phyloP scores from a whole-genome alignment of 108 stramenopile genomes.

The Pseudonitzschia multiseries region DNA sequence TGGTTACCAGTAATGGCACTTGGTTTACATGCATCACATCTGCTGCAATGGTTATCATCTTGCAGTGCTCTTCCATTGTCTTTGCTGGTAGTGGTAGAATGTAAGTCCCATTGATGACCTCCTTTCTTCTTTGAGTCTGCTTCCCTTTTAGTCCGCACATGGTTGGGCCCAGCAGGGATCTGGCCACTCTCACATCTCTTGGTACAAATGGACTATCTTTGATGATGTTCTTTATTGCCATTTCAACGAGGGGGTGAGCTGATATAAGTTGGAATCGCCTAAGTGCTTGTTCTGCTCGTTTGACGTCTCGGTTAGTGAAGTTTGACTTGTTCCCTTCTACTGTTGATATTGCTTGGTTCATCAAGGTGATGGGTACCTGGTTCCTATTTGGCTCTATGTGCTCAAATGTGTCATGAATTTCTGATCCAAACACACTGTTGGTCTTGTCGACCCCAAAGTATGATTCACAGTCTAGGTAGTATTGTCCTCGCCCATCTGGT shows the following conservation, averaged over 20 bases:
- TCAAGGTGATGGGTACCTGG: too few species aligned
- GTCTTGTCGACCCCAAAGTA: too few species aligned
- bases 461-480: too few species aligned
- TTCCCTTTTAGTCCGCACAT: slow-evolving; percentile 41
- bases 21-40: slow-evolving; percentile 48
- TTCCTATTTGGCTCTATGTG: too few species aligned
- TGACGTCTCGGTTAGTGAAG: neutral
- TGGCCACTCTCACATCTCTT: slow-evolving; percentile 22
- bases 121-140: slow-evolving; percentile 9
- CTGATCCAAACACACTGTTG: too few species aligned
- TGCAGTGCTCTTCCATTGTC: slow-evolving; percentile 4
- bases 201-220: slow-evolving; percentile 18
- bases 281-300: slow-evolving; percentile 1
- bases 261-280: neutral
- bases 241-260: neutral
- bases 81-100: neutral
- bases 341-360: neutral
- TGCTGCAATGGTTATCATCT: slow-evolving; percentile 24
- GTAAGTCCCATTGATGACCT: neutral
- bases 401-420: too few species aligned
- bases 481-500: too few species aligned
- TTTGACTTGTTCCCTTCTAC: neutral
- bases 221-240: slow-evolving; percentile 10
- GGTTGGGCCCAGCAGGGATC: slow-evolving; percentile 31
- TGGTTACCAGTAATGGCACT: slow-evolving; percentile 35